These are phyloP conservation scores for Ascodesmis nigricans DNA, from an alignment of 495 filamentous ascomycete species.

Conservation along the genomic window DNA sequence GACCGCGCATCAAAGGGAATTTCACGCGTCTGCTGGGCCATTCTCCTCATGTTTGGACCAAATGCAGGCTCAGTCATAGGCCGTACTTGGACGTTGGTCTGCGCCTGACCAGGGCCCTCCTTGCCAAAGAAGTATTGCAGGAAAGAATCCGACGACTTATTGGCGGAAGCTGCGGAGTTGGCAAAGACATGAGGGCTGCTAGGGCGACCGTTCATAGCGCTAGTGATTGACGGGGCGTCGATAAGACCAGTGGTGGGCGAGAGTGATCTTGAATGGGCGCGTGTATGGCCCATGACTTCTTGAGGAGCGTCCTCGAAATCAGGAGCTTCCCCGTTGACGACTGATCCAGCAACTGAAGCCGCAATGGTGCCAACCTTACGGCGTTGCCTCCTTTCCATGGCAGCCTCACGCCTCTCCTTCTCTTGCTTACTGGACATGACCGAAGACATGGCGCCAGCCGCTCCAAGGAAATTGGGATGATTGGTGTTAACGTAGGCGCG, in stretches of 20 bases:
- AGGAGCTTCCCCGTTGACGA: conserved; percentile 48
- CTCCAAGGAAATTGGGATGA: conserved; percentile 94
- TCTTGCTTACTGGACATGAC: conserved; percentile 89
- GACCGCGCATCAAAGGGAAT: neutral
- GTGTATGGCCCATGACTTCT: conserved; percentile 11
- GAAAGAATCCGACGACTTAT: conserved; percentile 58
- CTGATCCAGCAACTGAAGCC: conserved; percentile 10
- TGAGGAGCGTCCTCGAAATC: conserved; percentile 40
- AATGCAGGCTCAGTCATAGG: neutral
- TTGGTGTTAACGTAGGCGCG: conserved; percentile 99
- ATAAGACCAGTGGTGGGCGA: conserved; percentile 18
- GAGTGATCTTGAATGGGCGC: conserved; percentile 19
- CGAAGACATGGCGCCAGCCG: conserved; percentile 91
- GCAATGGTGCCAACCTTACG: conserved; percentile 28
- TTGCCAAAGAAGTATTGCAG: conserved; percentile 98
- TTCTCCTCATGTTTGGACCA: neutral
- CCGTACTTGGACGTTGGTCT: neutral
- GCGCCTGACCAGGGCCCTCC: conserved; percentile 51
- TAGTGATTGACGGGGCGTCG: conserved; percentile 15
- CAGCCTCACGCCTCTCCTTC: conserved; percentile 56
- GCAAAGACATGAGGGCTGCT: conserved; percentile 18
- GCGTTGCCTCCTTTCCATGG: conserved; percentile 60
- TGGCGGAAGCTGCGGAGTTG: conserved; percentile 26
- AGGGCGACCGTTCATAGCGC: conserved; percentile 18
- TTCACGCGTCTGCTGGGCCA: conserved; percentile 4